A percentile compares a stretch with the other conserved stretches of the same genome.
These are phyloP conservation scores for Fraxinus anomala DNA, from an alignment of 257 asterid species.

Conservation along the genomic window DNA sequence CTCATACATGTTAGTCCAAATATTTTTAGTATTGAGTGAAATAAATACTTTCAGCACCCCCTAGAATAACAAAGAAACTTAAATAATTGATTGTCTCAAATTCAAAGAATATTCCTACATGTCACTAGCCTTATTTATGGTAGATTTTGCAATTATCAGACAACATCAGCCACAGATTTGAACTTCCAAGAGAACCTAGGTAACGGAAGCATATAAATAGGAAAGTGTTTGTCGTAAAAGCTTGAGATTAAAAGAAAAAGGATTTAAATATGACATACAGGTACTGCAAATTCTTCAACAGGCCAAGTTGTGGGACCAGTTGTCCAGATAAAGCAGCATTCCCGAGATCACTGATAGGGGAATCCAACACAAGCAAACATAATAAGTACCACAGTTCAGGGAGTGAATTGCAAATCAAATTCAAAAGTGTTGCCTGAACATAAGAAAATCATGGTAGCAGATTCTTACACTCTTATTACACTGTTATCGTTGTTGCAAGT, in stretches of 20 bases:
- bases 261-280: slow-evolving; percentile 55
- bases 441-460: slow-evolving; percentile 1
- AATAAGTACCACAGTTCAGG: slow-evolving; percentile 16
- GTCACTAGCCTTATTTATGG: slow-evolving; percentile 14
- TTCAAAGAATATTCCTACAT: not conserved
- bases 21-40: not conserved
- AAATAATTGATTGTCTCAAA: not conserved
- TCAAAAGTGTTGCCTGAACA: slow-evolving; percentile 3
- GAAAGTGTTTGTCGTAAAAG: not conserved
- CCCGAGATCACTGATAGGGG: slow-evolving; percentile 77
- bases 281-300: slow-evolving; percentile 90
- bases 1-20: not conserved
- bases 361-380: not conserved
- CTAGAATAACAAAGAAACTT: not conserved
- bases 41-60: not conserved
- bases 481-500: slow-evolving; percentile 98
- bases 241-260: not conserved
- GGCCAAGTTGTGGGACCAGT: slow-evolving; percentile 89
- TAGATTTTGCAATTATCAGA: slow-evolving; percentile 13
- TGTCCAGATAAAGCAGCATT: slow-evolving; percentile 96
- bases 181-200: not conserved
- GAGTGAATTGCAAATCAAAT: slow-evolving; percentile 2
- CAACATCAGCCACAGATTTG: not conserved
- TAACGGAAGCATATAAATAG: not conserved
- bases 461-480: slow-evolving; percentile 91